Percentiles rank a stretch among this genome's conserved stretches.
Evolutionary conservation across 768 basidiomycete genomes (phyloP).

Genomic region (Tricholoma sp.): DNA sequence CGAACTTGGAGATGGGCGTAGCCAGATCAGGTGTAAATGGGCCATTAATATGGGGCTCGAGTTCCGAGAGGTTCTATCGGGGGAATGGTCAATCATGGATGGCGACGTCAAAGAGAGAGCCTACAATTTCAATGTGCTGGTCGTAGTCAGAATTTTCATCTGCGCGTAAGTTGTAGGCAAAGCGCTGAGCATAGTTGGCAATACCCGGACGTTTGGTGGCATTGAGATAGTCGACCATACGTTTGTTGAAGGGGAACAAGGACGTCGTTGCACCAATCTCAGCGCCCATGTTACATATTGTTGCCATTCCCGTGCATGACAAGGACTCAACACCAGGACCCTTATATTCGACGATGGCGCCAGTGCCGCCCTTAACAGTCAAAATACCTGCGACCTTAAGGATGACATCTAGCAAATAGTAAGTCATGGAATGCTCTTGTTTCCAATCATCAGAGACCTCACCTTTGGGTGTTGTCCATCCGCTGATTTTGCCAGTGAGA

Average conservation of each 20-base stretch:
- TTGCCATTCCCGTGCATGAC: slow-evolving; percentile 98
- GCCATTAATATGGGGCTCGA: slow-evolving; percentile 99
- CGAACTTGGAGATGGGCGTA: slow-evolving; percentile 96
- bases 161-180: slow-evolving; percentile 85
- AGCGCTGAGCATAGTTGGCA: slow-evolving; percentile 81
- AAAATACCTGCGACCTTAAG: slow-evolving; percentile 98
- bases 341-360: slow-evolving; percentile 96
- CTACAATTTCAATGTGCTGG: slow-evolving; percentile 84
- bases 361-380: slow-evolving; percentile 99
- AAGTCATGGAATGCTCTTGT: not conserved
- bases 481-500: slow-evolving; percentile 88
- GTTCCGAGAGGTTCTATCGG: slow-evolving; percentile 82
- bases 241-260: slow-evolving; percentile 95
- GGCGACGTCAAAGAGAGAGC: slow-evolving; percentile 22
- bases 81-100: slow-evolving; percentile 5
- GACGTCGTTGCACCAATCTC: slow-evolving; percentile 99
- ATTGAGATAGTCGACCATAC: slow-evolving; percentile 90
- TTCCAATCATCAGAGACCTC: slow-evolving; percentile 10
- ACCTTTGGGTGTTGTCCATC: slow-evolving; percentile 99
- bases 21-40: slow-evolving; percentile 99
- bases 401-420: slow-evolving; percentile 69
- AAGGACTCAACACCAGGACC: slow-evolving; percentile 94
- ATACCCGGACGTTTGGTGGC: slow-evolving; percentile 92
- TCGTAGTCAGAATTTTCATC: slow-evolving; percentile 92
- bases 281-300: slow-evolving; percentile 99